These are phyloP conservation scores for Gaertneriomyces sp. DNA, from an alignment of 192 early-diverging fungal genomes.

Conservation along the genomic window DNA sequence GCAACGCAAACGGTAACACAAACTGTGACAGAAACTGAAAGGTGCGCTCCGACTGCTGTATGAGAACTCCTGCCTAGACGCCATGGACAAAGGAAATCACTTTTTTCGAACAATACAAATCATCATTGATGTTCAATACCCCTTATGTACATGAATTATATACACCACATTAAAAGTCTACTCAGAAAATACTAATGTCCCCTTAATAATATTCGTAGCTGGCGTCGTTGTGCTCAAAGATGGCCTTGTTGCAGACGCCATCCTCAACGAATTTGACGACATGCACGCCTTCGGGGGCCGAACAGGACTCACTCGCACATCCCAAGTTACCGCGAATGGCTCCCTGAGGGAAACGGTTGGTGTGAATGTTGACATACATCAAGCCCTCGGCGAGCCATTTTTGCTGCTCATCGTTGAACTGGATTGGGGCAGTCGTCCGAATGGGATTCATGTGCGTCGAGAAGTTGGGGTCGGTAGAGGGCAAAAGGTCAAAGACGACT, in stretches of 20 bases:
- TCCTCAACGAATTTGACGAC: conserved; percentile 17
- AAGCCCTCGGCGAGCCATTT: conserved; percentile 14
- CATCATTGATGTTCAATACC: too few relatives aligned
- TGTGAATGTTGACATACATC: conserved; percentile 18
- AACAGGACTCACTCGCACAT: conserved; percentile 16
- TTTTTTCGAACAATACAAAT: too few relatives aligned
- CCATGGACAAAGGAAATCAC: too few relatives aligned
- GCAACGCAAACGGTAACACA: too few relatives aligned
- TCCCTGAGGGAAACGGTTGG: background rate
- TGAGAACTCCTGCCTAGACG: too few relatives aligned
- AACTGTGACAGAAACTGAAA: too few relatives aligned
- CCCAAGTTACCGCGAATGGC: conserved; percentile 17
- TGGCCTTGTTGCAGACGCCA: conserved; percentile 23
- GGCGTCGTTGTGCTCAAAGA: conserved; percentile 8
- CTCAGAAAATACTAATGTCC: too few relatives aligned
- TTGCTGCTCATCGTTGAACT: conserved; percentile 12
- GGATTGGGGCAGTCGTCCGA: conserved; percentile 1
- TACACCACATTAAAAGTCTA: too few relatives aligned
- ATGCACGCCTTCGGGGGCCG: background rate
- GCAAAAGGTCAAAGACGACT: conserved; percentile 12
- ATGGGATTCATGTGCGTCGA: conserved; percentile 14
- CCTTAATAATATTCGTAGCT: background rate
- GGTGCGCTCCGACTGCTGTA: too few relatives aligned
- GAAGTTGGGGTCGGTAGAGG: background rate
- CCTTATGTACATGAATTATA: too few relatives aligned